Conservation (phyloP, 805 yeast species). For the Ogataea degrootiae region DNA sequence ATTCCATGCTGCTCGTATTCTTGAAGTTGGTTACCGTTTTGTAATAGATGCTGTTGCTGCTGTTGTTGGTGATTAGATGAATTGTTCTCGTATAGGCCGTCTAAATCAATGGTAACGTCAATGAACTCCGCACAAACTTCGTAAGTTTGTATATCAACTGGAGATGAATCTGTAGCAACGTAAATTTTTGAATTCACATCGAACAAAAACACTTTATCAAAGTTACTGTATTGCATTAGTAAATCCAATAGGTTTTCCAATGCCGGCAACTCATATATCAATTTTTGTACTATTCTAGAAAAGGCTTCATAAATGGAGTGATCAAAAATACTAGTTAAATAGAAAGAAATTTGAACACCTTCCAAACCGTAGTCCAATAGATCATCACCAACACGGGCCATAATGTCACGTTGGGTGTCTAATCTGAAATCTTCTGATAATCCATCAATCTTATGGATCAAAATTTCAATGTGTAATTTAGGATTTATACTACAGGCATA, state of each 20-base stretch:
- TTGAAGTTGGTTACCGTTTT: not conserved
- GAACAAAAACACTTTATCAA: slow-evolving; percentile 89
- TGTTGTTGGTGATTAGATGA: slow-evolving; percentile 4
- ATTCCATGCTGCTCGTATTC: too few relatives aligned
- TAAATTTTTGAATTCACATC: slow-evolving; percentile 91
- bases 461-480: slow-evolving; percentile 79
- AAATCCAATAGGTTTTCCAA: slow-evolving; percentile 86
- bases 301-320: slow-evolving; percentile 95
- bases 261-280: slow-evolving; percentile 83
- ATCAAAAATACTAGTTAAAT: slow-evolving; percentile 90
- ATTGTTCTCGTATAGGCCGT: slow-evolving; percentile 52
- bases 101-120: slow-evolving; percentile 87
- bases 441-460: slow-evolving; percentile 95
- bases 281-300: slow-evolving; percentile 85
- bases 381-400: slow-evolving; percentile 94
- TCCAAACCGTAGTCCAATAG: slow-evolving; percentile 83
- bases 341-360: slow-evolving; percentile 86
- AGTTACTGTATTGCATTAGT: slow-evolving; percentile 79
- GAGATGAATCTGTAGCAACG: slow-evolving; percentile 93
- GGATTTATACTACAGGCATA: slow-evolving; percentile 85
- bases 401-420: slow-evolving; percentile 94
- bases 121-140: slow-evolving; percentile 97
- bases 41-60: not conserved
- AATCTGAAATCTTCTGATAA: slow-evolving; percentile 87
- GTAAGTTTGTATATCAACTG: slow-evolving; percentile 91